Evolutionary conservation across 2,329 filamentous ascomycete genomes (phyloP).

Genomic region (Colletotrichum destructivum): DNA sequence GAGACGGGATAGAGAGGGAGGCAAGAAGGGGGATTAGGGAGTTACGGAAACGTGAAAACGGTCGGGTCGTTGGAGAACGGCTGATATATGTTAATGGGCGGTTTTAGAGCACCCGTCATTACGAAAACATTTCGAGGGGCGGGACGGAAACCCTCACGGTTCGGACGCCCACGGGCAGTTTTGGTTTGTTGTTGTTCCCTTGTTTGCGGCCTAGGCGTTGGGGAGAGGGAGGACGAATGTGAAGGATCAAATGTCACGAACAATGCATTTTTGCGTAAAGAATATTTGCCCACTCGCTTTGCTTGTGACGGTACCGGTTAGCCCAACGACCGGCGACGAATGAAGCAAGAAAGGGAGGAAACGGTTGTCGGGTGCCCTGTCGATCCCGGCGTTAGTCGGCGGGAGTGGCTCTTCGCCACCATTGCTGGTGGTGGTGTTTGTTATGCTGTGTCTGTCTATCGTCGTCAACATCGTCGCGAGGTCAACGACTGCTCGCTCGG

Average conservation of each 20-base stretch:
- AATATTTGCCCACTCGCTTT: too few species aligned
- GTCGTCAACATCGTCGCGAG: not conserved
- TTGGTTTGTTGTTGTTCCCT: not conserved
- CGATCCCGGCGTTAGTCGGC: slow-evolving; percentile 6
- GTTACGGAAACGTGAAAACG: not conserved
- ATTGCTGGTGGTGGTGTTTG: not conserved
- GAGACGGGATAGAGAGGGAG: too few species aligned
- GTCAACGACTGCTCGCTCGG: not conserved
- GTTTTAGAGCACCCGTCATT: not conserved
- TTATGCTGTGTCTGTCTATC: too few species aligned
- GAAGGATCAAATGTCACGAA: not conserved
- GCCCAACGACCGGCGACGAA: too few species aligned
- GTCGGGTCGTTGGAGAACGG: not conserved
- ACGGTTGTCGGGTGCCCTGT: slow-evolving; percentile 10
- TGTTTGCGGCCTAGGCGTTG: not conserved
- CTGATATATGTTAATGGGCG: not conserved
- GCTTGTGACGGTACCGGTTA: too few species aligned
- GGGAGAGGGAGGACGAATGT: not conserved
- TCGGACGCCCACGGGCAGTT: not conserved
- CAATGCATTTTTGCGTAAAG: too few species aligned
- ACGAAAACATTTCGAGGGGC: not conserved
- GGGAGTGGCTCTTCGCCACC: slow-evolving; percentile 3
- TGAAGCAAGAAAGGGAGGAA: not conserved
- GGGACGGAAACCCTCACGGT: not conserved
- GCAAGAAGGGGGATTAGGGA: not conserved